Base-by-base conservation (phyloP, 202 grass and related monocot species). In the Dendrocalamus latiflorus region DNA sequence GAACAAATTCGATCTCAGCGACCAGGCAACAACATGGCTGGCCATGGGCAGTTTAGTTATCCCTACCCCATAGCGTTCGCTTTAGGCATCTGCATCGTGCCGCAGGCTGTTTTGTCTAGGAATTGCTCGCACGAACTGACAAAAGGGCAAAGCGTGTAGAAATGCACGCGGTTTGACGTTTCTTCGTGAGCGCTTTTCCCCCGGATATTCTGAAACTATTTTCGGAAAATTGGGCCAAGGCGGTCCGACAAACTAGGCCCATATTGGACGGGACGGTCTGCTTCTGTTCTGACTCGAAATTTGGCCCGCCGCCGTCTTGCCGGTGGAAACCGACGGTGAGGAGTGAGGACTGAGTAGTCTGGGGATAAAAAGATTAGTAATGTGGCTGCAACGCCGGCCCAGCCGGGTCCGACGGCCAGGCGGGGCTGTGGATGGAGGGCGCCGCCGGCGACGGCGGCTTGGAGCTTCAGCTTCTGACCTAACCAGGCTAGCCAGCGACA, bases 391-490 rank as follows among this genome's bases (percentile, higher is more conserved):
- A 33, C 33, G 33, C 33, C 4, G 33, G 33, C 33, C 33, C 33
- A 33, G 33, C 33, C 0, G 33, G 33, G 33, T 33, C 33, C 33
- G 4, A 33, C 33, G 33, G 33, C 33, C 33, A 33, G 33, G 33
- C 33, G 33, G 33, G 33, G 33, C 33, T 33, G 39, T 80, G 59
- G 86, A 85, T 15, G 85, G 82, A 20, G 80, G 71, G 38, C 55
- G 57, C 44, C 55, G 68, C 44, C 79, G n/a, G n/a, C n/a, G n/a
- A n/a, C n/a, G n/a, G n/a, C 83, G 14, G 90, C 83, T 45, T 86
- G 83, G 80, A 42, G 86, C 61, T 75, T 89, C 14, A 89, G 86
- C 79, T 89, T 83, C 34, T 42, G 39, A 2, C 8, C 39, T 88
- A 88, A n/a, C n/a, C n/a, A n/a, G n/a, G n/a, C n/a, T n/a, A n/a